phyloP scores from a whole-genome alignment of 2,329 filamentous ascomycete species.

The Amauroascus niger region DNA sequence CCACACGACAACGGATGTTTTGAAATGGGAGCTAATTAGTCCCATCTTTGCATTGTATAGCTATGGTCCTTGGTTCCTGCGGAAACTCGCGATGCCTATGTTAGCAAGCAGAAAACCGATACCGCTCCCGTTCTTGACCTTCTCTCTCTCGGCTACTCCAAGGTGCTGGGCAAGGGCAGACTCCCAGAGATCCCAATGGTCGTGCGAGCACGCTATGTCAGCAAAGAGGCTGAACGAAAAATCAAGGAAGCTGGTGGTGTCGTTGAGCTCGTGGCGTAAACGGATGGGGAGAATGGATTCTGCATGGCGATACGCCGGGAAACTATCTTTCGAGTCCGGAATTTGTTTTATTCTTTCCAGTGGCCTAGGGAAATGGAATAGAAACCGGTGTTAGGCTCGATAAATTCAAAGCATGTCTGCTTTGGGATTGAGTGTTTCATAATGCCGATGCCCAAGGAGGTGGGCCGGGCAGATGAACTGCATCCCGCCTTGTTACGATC shows the following conservation, averaged over 20 bases:
- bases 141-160: slow-evolving; percentile 92
- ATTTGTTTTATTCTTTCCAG: slow-evolving; percentile 7
- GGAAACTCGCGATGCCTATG: slow-evolving; percentile 89
- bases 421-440: slow-evolving; percentile 2
- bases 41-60: slow-evolving; percentile 40
- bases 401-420: slow-evolving; percentile 8
- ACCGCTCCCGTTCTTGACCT: slow-evolving; percentile 97
- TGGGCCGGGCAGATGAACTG: neutral
- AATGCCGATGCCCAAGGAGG: slow-evolving; percentile 1
- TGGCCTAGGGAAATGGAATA: slow-evolving; percentile 5
- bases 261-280: slow-evolving; percentile 86
- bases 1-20: neutral
- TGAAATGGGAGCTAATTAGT: slow-evolving; percentile 1
- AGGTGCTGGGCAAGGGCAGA: slow-evolving; percentile 97
- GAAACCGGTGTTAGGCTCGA: slow-evolving; percentile 12
- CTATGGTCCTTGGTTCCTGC: slow-evolving; percentile 90
- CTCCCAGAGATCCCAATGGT: slow-evolving; percentile 87
- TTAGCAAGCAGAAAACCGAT: slow-evolving; percentile 65
- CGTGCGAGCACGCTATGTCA: slow-evolving; percentile 90
- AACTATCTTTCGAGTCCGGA: slow-evolving; percentile 4
- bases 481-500: slow-evolving; percentile 12
- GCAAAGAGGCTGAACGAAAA: slow-evolving; percentile 95
- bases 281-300: neutral
- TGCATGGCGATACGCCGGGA: neutral
- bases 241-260: slow-evolving; percentile 96